phyloP scores from a whole-genome alignment of 73 alveolate species.

The Diophrys appendiculata region DNA sequence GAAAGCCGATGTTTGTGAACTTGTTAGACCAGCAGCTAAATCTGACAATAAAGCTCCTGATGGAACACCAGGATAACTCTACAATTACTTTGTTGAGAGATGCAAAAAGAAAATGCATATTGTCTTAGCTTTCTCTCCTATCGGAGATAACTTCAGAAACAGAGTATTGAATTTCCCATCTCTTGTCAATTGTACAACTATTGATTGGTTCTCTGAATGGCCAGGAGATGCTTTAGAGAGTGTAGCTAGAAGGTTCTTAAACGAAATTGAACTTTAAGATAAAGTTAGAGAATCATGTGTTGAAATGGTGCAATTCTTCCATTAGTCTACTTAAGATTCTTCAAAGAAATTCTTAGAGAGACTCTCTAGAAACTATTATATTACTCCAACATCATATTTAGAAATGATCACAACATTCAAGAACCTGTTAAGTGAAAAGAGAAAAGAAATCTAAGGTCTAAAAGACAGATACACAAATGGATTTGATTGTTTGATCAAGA shows the following conservation, averaged over 20 bases:
- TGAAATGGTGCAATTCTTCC: constrained; percentile 90
- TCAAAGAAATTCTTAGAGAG: constrained; percentile 88
- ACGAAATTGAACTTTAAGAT: constrained; percentile 82
- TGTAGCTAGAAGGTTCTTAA: constrained; percentile 95
- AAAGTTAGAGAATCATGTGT: constrained; percentile 74
- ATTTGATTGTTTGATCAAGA: constrained; percentile 85
- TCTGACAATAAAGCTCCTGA: constrained; percentile 97
- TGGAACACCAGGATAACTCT: constrained; percentile 92
- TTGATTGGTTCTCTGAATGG: constrained; percentile 99
- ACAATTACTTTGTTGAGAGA: constrained; percentile 93
- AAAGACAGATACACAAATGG: constrained; percentile 95
- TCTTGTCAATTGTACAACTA: constrained; percentile 98
- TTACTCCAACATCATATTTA: constrained; percentile 99
- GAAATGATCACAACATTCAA: constrained; percentile 98
- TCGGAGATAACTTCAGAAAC: constrained; percentile 97
- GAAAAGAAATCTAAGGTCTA: constrained; percentile 85
- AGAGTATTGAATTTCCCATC: constrained; percentile 99
- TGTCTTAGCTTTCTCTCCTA: constrained; percentile 98
- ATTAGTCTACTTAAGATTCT: constrained; percentile 86
- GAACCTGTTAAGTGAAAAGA: constrained; percentile 85
- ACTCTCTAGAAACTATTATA: constrained; percentile 96
- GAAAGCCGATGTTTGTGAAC: constrained; percentile 95
- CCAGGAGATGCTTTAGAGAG: constrained; percentile 98
- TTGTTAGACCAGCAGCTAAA: constrained; percentile 96
- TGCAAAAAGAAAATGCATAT: constrained; percentile 94